A percentile compares a stretch with the other conserved stretches of the same genome.
phyloP scores from a whole-genome alignment of 768 basidiomycete genomes.

The Crucibulum laeve region DNA sequence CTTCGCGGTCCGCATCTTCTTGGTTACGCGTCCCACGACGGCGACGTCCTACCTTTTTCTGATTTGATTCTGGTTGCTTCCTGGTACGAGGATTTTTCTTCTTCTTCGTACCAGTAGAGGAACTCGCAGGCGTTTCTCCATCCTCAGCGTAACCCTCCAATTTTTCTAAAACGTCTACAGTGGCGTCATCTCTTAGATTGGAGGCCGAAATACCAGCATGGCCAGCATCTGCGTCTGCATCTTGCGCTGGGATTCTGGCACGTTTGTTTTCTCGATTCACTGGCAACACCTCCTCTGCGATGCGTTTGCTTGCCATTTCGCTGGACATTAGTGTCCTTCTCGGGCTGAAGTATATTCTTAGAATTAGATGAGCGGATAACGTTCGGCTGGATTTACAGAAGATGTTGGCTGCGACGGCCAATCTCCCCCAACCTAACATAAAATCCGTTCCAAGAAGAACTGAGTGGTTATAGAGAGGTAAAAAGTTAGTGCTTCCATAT shows the following conservation, averaged over 20 bases:
- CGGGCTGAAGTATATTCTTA: background rate
- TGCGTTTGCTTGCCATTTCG: background rate
- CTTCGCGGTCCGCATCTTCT: slow-evolving; percentile 19
- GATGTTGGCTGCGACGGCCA: background rate
- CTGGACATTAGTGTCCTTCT: background rate
- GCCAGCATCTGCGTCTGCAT: background rate
- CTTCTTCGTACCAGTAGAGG: no score
- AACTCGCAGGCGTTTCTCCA: no score
- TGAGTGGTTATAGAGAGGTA: no score
- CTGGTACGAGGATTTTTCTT: slow-evolving; percentile 3
- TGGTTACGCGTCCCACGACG: slow-evolving; percentile 39
- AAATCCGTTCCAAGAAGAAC: no score
- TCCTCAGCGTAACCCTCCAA: no score
- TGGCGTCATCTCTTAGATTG: no score
- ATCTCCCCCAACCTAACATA: no score
- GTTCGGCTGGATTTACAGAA: background rate
- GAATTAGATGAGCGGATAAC: background rate
- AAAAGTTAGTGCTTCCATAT: no score
- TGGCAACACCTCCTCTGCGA: no score
- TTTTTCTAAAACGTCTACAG: no score
- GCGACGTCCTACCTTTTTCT: slow-evolving; percentile 32
- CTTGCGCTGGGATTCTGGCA: no score
- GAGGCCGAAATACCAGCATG: background rate
- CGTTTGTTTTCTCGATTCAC: no score
- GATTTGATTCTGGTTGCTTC: slow-evolving; percentile 28